Evolutionary conservation across 1,284 basidiomycete genomes (phyloP).

Genomic region (Fomitopsis betulina): DNA sequence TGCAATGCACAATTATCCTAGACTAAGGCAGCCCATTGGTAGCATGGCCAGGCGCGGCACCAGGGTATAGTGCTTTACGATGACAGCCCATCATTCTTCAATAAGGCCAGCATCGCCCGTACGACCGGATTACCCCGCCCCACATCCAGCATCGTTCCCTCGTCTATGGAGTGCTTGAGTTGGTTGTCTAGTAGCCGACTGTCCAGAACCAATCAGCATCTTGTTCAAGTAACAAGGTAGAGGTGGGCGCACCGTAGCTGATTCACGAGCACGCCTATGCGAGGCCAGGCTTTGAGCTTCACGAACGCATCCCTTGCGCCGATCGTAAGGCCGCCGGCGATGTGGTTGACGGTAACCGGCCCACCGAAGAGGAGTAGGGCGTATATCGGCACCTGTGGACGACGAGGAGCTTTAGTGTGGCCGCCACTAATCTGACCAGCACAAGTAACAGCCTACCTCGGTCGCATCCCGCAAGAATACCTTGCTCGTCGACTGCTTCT

Average conservation of each 20-base stretch:
- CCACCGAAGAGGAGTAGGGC: conserved; percentile 85
- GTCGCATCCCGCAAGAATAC: conserved; percentile 87
- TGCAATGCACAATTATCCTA: too few relatives aligned
- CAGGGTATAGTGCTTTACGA: not conserved
- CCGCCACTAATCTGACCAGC: not conserved
- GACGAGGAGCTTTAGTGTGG: not conserved
- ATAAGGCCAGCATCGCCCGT: conserved; percentile 65
- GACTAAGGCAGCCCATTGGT: too few relatives aligned
- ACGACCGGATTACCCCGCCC: conserved; percentile 55
- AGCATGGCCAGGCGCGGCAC: not conserved
- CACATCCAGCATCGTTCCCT: conserved; percentile 44
- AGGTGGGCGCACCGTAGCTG: conserved; percentile 63
- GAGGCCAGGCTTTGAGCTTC: conserved; percentile 76
- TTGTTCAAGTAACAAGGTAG: not conserved
- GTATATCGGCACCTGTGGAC: conserved; percentile 72
- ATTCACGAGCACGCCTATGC: conserved; percentile 88
- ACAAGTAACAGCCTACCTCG: conserved; percentile 43
- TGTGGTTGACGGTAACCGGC: conserved; percentile 72
- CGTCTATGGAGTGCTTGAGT: conserved; percentile 54
- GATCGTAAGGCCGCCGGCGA: conserved; percentile 72
- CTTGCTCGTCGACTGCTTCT: conserved; percentile 82
- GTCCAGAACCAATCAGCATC: not conserved
- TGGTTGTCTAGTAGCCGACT: conserved; percentile 71
- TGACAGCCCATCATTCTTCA: conserved; percentile 54
- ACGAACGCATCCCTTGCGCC: conserved; percentile 47